These are phyloP conservation scores for Cyberlindnera mycetangii DNA, from an alignment of 805 yeast species.

Conservation along the genomic window DNA sequence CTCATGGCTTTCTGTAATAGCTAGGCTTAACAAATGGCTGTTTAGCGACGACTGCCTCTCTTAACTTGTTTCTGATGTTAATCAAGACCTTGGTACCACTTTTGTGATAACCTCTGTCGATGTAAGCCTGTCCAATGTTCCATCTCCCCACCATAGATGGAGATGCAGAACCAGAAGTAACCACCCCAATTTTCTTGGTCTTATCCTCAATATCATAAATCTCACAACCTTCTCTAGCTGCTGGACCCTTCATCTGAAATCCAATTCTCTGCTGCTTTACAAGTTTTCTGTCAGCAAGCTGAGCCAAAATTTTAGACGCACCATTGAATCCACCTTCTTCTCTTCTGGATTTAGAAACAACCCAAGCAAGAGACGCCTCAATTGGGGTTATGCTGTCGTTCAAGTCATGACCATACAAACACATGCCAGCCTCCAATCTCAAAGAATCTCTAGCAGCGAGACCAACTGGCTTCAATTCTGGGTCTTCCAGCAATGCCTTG, in stretches of 20 bases:
- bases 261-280: conserved; percentile 72
- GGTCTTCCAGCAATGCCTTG: conserved; percentile 48
- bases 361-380: conserved; percentile 88
- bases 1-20: conserved; percentile 49
- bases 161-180: conserved; percentile 60
- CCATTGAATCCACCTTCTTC: conserved; percentile 66
- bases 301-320: conserved; percentile 60
- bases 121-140: conserved; percentile 90
- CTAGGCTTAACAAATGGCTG: conserved; percentile 81
- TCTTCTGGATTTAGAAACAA: conserved; percentile 79
- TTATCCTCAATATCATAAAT: conserved; percentile 54
- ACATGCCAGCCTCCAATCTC: conserved; percentile 97
- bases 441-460: conserved; percentile 97
- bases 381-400: conserved; percentile 79
- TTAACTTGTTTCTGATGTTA: conserved; percentile 78
- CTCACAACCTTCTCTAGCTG: conserved; percentile 81
- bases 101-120: conserved; percentile 68
- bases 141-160: conserved; percentile 66
- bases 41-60: conserved; percentile 72
- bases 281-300: conserved; percentile 61
- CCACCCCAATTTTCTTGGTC: conserved; percentile 49
- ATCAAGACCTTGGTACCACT: conserved; percentile 69
- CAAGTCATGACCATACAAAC: conserved; percentile 92
- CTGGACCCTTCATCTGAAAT: conserved; percentile 70
- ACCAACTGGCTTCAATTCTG: conserved; percentile 79